Conservation (phyloP, 805 yeast species). For the Zygoascus biomembranicola region DNA sequence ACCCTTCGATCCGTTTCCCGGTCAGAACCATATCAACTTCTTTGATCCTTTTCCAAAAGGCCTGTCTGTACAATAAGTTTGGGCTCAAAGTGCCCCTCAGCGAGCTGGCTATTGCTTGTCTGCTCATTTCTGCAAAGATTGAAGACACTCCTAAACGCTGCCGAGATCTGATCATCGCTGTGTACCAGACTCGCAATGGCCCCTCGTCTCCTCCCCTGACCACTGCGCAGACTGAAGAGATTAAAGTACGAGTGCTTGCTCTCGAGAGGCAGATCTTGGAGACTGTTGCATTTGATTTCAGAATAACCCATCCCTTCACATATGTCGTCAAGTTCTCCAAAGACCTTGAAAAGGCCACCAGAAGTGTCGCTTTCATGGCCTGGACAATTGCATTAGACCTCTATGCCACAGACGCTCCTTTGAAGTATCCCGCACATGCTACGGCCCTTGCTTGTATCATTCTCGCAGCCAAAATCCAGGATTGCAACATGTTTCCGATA, state of each 20-base stretch:
- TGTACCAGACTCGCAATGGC: conserved; percentile 19
- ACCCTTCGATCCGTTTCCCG: conserved; percentile 35
- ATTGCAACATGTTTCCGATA: conserved; percentile 24
- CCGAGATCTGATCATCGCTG: conserved; percentile 44
- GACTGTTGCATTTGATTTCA: conserved; percentile 70
- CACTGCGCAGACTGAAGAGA: conserved; percentile 36
- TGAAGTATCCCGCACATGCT: conserved; percentile 68
- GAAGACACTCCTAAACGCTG: conserved; percentile 79
- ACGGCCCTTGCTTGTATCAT: conserved; percentile 62
- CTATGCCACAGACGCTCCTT: conserved; percentile 56
- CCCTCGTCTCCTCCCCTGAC: neutral
- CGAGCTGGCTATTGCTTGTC: conserved; percentile 59
- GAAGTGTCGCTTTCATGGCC: conserved; percentile 44
- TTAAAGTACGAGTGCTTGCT: conserved; percentile 46
- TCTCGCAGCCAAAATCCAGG: conserved; percentile 46
- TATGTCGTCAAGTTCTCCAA: conserved; percentile 52
- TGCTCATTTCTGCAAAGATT: conserved; percentile 65
- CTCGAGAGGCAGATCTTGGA: conserved; percentile 70
- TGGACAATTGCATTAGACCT: conserved; percentile 77
- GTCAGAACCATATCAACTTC: conserved; percentile 60
- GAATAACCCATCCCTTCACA: conserved; percentile 59
- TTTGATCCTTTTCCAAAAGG: conserved; percentile 65
- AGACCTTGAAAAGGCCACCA: conserved; percentile 31
- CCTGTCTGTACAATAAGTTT: conserved; percentile 47
- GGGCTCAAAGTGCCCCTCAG: conserved; percentile 7